These are phyloP conservation scores for Acidomyces sp. DNA, from an alignment of 495 filamentous ascomycete genomes.

Conservation along the genomic window DNA sequence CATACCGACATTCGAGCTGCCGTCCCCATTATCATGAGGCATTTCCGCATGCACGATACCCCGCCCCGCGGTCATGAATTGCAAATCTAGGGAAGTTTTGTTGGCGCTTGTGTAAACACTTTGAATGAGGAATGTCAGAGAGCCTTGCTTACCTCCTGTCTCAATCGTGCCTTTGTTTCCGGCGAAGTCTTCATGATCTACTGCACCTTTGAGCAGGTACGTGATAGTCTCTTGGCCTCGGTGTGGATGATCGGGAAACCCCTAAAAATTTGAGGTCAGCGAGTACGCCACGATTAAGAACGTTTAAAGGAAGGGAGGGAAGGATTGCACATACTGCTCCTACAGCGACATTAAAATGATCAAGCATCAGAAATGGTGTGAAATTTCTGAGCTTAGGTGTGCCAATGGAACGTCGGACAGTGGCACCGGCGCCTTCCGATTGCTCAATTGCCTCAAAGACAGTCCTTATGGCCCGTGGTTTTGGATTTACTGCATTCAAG, in stretches of 20 bases:
- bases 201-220: conserved; percentile 67
- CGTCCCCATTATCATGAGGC: conserved; percentile 69
- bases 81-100: no score
- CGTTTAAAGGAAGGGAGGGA: no score
- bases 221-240: conserved; percentile 77
- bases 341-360: conserved; percentile 68
- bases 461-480: conserved; percentile 62
- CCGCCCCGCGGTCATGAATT: conserved; percentile 93
- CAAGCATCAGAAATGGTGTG: conserved; percentile 92
- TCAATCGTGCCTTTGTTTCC: conserved; percentile 78
- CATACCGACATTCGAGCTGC: conserved; percentile 68
- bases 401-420: conserved; percentile 79
- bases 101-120: no score
- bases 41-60: conserved; percentile 97
- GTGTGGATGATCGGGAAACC: conserved; percentile 79
- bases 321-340: no score
- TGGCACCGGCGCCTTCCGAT: conserved; percentile 77
- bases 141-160: no score
- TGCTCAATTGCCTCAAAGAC: conserved; percentile 76
- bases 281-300: no score
- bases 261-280: no score
- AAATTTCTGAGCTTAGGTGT: conserved; percentile 74
- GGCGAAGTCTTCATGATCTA: conserved; percentile 94
- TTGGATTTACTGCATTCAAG: conserved; percentile 25
- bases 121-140: no score